phyloP scores from a whole-genome alignment of 2,329 filamentous ascomycete genomes.

The Penicillium brevicompactum region DNA sequence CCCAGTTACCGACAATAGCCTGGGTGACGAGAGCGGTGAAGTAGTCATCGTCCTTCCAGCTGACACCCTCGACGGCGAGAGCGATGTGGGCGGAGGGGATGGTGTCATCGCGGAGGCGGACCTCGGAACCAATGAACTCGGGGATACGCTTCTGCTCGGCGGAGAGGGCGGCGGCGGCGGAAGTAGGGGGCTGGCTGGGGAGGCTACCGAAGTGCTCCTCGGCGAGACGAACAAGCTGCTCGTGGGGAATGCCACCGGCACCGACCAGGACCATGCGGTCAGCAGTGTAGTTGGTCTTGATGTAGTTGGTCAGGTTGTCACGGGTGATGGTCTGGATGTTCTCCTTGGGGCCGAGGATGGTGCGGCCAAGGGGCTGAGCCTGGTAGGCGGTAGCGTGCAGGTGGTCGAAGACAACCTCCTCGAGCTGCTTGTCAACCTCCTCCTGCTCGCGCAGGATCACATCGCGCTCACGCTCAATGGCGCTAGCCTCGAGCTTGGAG shows the following conservation, averaged over 20 bases:
- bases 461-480: constrained; percentile 96
- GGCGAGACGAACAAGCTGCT: constrained; percentile 90
- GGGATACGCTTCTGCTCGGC: constrained; percentile 82
- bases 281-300: constrained; percentile 99
- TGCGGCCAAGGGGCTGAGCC: constrained; percentile 92
- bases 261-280: constrained; percentile 99
- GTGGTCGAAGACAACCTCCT: constrained; percentile 99
- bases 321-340: constrained; percentile 97
- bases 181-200: constrained; percentile 73
- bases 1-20: constrained; percentile 99
- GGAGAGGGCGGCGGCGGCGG: constrained; percentile 69
- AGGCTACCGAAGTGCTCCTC: constrained; percentile 91
- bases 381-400: constrained; percentile 98
- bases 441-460: constrained; percentile 98
- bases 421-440: constrained; percentile 99
- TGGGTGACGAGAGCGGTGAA: constrained; percentile 97
- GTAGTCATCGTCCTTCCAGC: constrained; percentile 99
- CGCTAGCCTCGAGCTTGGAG: constrained; percentile 91
- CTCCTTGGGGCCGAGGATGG: constrained; percentile 94
- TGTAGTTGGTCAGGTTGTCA: constrained; percentile 89
- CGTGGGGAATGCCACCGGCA: constrained; percentile 89
- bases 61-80: constrained; percentile 97
- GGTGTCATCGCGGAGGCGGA: constrained; percentile 93
- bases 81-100: constrained; percentile 97
- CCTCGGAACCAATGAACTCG: constrained; percentile 94